A percentile compares a stretch with the other conserved stretches of the same genome.
Evolutionary conservation across 2,329 filamentous ascomycete genomes (phyloP).

Genomic region (Magnaporthiopsis incrustans): DNA sequence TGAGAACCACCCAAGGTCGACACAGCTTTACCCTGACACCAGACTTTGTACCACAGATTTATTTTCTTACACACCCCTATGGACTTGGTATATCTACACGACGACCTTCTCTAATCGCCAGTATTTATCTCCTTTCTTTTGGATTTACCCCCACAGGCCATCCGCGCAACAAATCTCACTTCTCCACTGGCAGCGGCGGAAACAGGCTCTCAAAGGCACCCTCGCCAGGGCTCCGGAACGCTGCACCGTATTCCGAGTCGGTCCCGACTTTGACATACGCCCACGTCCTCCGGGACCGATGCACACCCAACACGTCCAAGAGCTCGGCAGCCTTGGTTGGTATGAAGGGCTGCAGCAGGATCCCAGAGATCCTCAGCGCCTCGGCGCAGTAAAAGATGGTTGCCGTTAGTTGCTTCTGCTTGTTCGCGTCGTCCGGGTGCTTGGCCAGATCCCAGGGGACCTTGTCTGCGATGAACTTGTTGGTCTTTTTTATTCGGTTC

Average conservation of each 20-base stretch:
- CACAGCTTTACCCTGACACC: background rate
- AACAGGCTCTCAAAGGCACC: slow-evolving; percentile 39
- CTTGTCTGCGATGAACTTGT: slow-evolving; percentile 55
- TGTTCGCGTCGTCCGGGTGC: slow-evolving; percentile 15
- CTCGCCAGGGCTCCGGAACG: slow-evolving; percentile 23
- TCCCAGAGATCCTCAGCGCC: slow-evolving; percentile 68
- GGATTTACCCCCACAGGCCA: no score
- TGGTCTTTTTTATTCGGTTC: slow-evolving; percentile 38
- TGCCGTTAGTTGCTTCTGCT: slow-evolving; percentile 38
- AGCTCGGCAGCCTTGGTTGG: slow-evolving; percentile 65
- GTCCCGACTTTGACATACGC: slow-evolving; percentile 51
- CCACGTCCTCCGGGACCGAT: slow-evolving; percentile 51
- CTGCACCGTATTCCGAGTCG: slow-evolving; percentile 62
- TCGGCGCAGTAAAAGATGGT: slow-evolving; percentile 68
- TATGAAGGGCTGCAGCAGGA: slow-evolving; percentile 87
- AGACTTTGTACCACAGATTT: background rate
- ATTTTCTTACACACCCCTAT: no score
- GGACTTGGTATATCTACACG: background rate
- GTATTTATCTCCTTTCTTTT: no score
- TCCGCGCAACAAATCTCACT: slow-evolving; percentile 17
- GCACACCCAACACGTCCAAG: slow-evolving; percentile 72
- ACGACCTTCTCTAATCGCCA: background rate
- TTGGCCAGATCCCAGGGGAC: slow-evolving; percentile 60
- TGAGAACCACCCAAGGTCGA: background rate
- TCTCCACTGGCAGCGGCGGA: slow-evolving; percentile 38